Evolutionary conservation across 257 asterid species (phyloP), one percentile per base, ranked within the genome.

Genomic region (Nemophila menziesii): DNA sequence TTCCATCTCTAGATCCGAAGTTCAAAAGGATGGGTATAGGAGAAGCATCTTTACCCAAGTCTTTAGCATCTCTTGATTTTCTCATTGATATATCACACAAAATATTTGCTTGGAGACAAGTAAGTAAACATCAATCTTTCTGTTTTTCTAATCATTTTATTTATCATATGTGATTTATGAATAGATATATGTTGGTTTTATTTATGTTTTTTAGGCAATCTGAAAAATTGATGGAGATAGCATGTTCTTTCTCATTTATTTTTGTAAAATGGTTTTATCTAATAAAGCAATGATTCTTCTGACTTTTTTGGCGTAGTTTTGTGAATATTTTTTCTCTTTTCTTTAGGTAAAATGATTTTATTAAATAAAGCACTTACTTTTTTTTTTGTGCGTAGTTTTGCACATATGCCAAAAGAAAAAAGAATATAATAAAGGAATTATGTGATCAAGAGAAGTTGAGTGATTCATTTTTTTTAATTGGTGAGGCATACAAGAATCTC

Each of bases 401-500:
- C 44, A 71, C 54, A 57, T 80, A 70, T 62, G 92, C 83, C n/a
- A n/a, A n/a, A n/a, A n/a, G n/a, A n/a, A n/a, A n/a, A n/a, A n/a
- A n/a, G n/a, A n/a, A n/a, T n/a, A 50, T 78, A 60, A 74, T 89
- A 14, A 52, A 26, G 15, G 78, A 71, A 51, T 89, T 87, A 49
- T 75, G 74, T 64, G 95, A 83, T 78, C 75, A 47, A 59, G 95
- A 78, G 73, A 83, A 83, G 72, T 54, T 78, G 60, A 65, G 86
- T 33, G 95, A 87, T 64, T 83, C 95, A 37, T 83, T 67, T 75
- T 46, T 84, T 27, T 79, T 66, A 27, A 52, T 83, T 51, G 97
- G 95, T 57, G 95, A 87, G 74, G 63, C 97, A 38, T 73, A 80
- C 66, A 74, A 80, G 63, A 71, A 71, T 62, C 86, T 87, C 56